Percentiles rank a stretch among this genome's conserved stretches.
Evolutionary conservation across 1,139 yeast genomes (phyloP).

Genomic region (Entelexis paramagnoliae): DNA sequence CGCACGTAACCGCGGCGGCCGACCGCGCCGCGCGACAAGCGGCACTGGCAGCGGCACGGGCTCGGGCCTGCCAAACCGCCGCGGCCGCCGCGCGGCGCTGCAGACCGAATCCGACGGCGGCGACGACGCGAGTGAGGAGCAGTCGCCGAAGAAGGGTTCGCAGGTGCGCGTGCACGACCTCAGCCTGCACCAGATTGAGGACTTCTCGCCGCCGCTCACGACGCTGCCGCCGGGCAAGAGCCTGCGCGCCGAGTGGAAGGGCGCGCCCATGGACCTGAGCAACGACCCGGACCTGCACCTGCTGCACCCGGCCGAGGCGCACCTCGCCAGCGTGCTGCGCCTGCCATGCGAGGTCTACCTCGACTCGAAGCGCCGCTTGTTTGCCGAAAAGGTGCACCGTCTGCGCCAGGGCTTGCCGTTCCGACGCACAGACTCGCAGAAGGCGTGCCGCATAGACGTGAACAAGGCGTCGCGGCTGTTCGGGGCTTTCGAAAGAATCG

Average conservation of each 20-base stretch:
- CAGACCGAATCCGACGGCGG: not conserved
- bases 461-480: constrained; percentile 88
- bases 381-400: constrained; percentile 77
- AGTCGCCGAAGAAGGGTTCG: constrained; percentile 4
- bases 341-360: constrained; percentile 78
- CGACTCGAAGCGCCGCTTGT: constrained; percentile 85
- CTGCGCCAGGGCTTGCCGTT: constrained; percentile 67
- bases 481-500: constrained; percentile 89
- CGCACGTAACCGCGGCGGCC: constrained; percentile 2
- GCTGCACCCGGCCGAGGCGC: constrained; percentile 86
- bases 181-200: constrained; percentile 38
- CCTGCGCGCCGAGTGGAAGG: constrained; percentile 92
- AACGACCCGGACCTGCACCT: constrained; percentile 59
- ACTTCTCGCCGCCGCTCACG: constrained; percentile 60
- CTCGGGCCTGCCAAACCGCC: not conserved
- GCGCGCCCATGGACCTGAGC: constrained; percentile 87
- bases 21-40: not conserved
- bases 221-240: constrained; percentile 63
- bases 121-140: constrained; percentile 4
- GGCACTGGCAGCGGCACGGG: constrained; percentile 4
- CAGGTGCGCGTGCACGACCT: constrained; percentile 34
- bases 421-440: constrained; percentile 95
- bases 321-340: constrained; percentile 76
- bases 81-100: constrained; percentile 4
- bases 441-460: constrained; percentile 94